Percentiles rank a stretch among this genome's conserved stretches.
Evolutionary conservation across 495 filamentous ascomycete genomes (phyloP).

Genomic region (Clohesyomyces aquaticus): DNA sequence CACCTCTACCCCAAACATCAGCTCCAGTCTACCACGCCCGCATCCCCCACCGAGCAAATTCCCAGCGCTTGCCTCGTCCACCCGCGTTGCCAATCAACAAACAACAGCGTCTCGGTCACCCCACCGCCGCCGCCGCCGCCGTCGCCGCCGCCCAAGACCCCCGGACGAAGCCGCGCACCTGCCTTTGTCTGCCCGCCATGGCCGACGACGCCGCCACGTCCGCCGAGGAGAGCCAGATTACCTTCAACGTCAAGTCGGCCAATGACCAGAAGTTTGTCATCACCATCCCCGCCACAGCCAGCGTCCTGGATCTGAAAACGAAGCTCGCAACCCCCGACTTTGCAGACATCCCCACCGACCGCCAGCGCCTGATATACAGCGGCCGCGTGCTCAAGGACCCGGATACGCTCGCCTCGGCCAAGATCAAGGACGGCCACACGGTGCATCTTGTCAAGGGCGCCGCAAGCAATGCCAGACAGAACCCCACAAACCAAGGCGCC

Average conservation of each 20-base stretch:
- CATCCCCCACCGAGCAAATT: not conserved
- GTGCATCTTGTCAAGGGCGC: slow-evolving; percentile 96
- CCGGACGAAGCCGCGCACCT: not conserved
- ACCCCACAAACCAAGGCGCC: slow-evolving; percentile 56
- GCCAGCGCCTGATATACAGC: slow-evolving; percentile 95
- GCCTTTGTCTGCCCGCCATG: slow-evolving; percentile 21
- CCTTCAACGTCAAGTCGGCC: slow-evolving; percentile 92
- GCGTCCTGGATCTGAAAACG: slow-evolving; percentile 82
- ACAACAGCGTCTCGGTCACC: not conserved
- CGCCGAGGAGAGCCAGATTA: slow-evolving; percentile 63
- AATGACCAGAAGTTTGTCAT: slow-evolving; percentile 81
- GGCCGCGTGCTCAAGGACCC: slow-evolving; percentile 94
- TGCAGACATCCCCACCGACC: slow-evolving; percentile 80
- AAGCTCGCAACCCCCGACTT: slow-evolving; percentile 80
- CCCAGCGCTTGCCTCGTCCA: too few relatives aligned
- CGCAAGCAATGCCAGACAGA: slow-evolving; percentile 79
- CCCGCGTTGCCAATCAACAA: too few relatives aligned
- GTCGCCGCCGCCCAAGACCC: not conserved
- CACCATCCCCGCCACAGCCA: slow-evolving; percentile 75
- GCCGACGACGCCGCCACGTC: slow-evolving; percentile 57
- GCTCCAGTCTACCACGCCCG: not conserved
- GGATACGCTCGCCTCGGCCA: slow-evolving; percentile 81
- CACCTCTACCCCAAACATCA: not conserved
- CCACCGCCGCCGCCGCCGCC: not conserved
- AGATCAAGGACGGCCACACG: slow-evolving; percentile 94